Percentiles rank a stretch among this genome's conserved stretches.
Evolutionary conservation across 371 early-diverging fungal species (phyloP).

Genomic region (Nematocida ironsii): DNA sequence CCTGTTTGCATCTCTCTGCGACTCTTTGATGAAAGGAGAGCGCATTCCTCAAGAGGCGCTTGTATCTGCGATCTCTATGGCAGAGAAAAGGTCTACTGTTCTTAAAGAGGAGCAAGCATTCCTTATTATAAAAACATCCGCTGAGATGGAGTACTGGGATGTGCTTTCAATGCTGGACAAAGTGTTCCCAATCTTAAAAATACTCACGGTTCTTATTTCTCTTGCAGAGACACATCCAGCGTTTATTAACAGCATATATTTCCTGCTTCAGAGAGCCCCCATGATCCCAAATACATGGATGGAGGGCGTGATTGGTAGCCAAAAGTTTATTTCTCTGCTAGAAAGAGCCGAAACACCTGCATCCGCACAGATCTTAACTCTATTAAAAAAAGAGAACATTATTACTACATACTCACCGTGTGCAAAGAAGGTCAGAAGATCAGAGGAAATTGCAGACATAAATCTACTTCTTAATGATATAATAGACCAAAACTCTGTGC

Average conservation of each 20-base stretch:
- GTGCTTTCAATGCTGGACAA: conserved; percentile 18
- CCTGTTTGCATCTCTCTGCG: conserved; percentile 22
- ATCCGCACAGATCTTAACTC: background rate
- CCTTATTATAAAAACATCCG: conserved; percentile 15
- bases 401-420: conserved; percentile 4
- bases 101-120: conserved; percentile 34
- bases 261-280: conserved; percentile 10
- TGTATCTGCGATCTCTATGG: background rate
- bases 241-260: conserved; percentile 20
- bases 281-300: conserved; percentile 12
- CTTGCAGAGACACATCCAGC: conserved; percentile 6
- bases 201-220: conserved; percentile 25
- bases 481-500: conserved; percentile 37
- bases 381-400: background rate
- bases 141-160: conserved; percentile 32
- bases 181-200: conserved; percentile 45
- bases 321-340: conserved; percentile 45
- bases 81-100: background rate
- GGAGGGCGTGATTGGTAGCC: background rate
- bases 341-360: conserved; percentile 18
- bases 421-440: conserved; percentile 24
- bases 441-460: conserved; percentile 16
- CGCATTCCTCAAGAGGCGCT: conserved; percentile 28
- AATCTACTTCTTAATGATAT: conserved; percentile 54
- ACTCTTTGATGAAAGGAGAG: conserved; percentile 9